Conservation (phyloP, 352 stramenopile genomes). For the Pythium scleroteichum region DNA sequence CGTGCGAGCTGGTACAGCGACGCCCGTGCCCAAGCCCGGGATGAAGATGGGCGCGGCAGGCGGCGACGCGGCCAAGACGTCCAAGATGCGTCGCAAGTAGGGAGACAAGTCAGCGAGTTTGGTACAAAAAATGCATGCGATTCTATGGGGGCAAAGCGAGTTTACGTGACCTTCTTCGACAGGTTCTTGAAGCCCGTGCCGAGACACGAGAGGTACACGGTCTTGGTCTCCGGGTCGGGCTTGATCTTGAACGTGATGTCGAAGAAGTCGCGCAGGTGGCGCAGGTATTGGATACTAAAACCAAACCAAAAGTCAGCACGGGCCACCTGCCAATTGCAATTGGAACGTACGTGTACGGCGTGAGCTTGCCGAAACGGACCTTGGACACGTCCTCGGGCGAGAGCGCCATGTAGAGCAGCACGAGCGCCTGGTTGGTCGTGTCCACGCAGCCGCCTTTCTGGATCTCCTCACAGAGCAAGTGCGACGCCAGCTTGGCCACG, state of each 20-base stretch:
- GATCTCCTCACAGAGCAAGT: conserved; percentile 97
- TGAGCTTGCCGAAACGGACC: conserved; percentile 89
- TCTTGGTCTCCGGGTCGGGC: conserved; percentile 84
- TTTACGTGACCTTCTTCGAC: conserved; percentile 94
- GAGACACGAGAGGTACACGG: conserved; percentile 93
- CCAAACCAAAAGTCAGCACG: not conserved
- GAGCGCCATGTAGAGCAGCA: conserved; percentile 97
- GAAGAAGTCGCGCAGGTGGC: conserved; percentile 92
- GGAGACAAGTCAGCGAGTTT: not conserved
- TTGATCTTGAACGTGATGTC: conserved; percentile 95
- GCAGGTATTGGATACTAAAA: conserved; percentile 83
- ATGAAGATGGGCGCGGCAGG: conserved; percentile 78
- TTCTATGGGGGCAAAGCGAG: conserved; percentile 7
- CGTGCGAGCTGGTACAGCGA: conserved; percentile 47
- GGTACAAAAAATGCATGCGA: conserved; percentile 2
- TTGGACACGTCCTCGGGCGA: conserved; percentile 98
- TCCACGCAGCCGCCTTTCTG: conserved; percentile 93
- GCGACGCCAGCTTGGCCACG: conserved; percentile 91
- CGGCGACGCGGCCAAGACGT: conserved; percentile 50
- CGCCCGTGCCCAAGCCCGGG: conserved; percentile 64
- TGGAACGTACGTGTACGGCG: conserved; percentile 67
- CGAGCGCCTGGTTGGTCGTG: conserved; percentile 94
- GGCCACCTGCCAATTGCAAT: not conserved
- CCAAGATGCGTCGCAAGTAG: conserved; percentile 71
- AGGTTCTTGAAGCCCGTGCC: conserved; percentile 96